Conservation (phyloP, 345 rosid species). For the Brassica napus region DNA sequence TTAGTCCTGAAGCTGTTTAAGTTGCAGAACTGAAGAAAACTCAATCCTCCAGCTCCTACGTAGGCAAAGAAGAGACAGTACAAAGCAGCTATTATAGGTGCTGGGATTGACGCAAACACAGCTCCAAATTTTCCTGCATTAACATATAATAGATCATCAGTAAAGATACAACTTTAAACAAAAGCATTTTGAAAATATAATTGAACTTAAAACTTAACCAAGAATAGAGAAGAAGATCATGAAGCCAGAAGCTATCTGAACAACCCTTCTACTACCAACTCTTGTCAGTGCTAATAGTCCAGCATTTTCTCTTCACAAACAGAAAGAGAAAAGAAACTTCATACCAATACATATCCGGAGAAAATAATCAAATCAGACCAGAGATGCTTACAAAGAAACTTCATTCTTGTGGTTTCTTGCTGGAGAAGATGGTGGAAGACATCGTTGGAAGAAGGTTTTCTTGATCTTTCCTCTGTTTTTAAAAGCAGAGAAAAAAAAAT, state of each 20-base stretch:
- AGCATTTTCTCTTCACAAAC: conserved; percentile 74
- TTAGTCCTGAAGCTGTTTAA: conserved; percentile 83
- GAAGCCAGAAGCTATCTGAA: conserved; percentile 97
- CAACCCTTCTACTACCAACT: conserved; percentile 97
- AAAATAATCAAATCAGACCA: neutral
- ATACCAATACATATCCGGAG: neutral
- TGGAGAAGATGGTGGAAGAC: neutral
- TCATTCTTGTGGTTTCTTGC: neutral
- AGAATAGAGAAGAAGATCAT: conserved; percentile 99
- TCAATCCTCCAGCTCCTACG: conserved; percentile 89
- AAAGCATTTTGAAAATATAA: too few species aligned
- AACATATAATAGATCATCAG: conserved; percentile 13
- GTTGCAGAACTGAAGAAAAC: conserved; percentile 94
- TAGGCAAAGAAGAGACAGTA: conserved; percentile 94
- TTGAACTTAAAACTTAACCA: conserved; percentile 44
- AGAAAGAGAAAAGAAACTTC: neutral
- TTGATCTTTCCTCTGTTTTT: too few species aligned
- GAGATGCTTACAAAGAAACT: conserved; percentile 85
- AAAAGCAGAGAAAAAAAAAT: too few species aligned
- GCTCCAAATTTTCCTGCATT: conserved; percentile 94
- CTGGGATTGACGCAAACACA: conserved; percentile 92
- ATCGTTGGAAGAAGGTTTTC: too few species aligned
- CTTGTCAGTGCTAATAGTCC: conserved; percentile 86
- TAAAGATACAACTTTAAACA: neutral
- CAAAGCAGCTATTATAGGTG: conserved; percentile 77